A percentile compares a stretch with the other conserved stretches of the same genome.
These are phyloP conservation scores for Ogataea degrootiae DNA, from an alignment of 805 yeast genomes.

Conservation along the genomic window DNA sequence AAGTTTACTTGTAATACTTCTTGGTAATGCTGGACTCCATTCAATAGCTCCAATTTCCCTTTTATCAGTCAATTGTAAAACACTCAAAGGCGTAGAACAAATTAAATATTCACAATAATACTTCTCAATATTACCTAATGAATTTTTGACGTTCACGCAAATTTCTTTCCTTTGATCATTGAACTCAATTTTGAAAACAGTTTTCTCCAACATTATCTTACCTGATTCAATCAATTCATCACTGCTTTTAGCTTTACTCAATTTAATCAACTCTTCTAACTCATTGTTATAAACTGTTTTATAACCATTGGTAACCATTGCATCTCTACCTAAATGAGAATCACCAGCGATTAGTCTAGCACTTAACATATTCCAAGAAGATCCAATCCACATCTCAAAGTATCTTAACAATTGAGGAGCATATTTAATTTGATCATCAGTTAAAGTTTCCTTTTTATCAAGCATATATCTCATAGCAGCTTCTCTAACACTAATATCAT, in stretches of 20 bases:
- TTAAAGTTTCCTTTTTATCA: conserved; percentile 40
- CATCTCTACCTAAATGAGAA: conserved; percentile 55
- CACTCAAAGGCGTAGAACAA: conserved; percentile 47
- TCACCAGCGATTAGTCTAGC: conserved; percentile 46
- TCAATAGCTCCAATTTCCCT: conserved; percentile 26
- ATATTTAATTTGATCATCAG: conserved; percentile 44
- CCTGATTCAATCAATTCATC: conserved; percentile 7
- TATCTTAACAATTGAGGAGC: conserved; percentile 50
- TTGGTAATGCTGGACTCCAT: conserved; percentile 34
- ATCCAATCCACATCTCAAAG: conserved; percentile 74
- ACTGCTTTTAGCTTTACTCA: conserved; percentile 5
- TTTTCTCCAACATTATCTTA: conserved; percentile 18
- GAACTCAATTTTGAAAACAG: conserved; percentile 24
- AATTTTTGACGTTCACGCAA: conserved; percentile 14
- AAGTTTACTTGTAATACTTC: conserved; percentile 22
- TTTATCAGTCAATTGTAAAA: conserved; percentile 33
- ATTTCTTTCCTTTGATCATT: conserved; percentile 15
- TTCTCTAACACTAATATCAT: conserved; percentile 53
- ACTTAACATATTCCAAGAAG: conserved; percentile 59
- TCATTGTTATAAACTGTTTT: conserved; percentile 31
- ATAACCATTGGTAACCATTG: conserved; percentile 58
- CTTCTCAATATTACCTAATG: conserved; percentile 1
- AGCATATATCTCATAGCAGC: conserved; percentile 44
- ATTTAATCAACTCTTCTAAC: conserved; percentile 21
- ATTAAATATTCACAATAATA: conserved; percentile 36